These are phyloP conservation scores for Solanum chilense DNA, from an alignment of 257 asterid genomes.

Conservation along the genomic window DNA sequence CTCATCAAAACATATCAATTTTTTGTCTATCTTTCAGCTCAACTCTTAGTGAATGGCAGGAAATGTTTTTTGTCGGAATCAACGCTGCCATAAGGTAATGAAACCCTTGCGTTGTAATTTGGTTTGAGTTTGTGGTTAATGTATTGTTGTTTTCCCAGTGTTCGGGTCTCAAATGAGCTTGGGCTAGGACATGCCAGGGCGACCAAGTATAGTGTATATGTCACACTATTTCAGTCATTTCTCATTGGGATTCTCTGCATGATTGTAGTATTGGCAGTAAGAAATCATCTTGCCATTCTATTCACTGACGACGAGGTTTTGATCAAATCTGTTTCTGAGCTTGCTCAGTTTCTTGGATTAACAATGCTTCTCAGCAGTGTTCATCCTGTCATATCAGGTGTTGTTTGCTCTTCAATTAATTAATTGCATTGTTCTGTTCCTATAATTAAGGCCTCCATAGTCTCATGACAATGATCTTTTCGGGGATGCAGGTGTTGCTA, in stretches of 20 bases:
- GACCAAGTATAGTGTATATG: conserved; percentile 36
- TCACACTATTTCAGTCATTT: conserved; percentile 27
- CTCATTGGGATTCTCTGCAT: conserved; percentile 34
- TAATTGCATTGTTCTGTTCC: background rate
- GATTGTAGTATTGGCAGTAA: conserved; percentile 26
- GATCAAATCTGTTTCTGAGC: conserved; percentile 23
- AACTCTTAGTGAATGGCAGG: conserved; percentile 56
- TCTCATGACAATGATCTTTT: background rate
- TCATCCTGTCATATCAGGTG: conserved; percentile 59
- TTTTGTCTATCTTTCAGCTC: conserved; percentile 27
- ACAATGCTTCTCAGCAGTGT: conserved; percentile 47
- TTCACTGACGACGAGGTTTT: conserved; percentile 35
- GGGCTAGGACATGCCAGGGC: conserved; percentile 65
- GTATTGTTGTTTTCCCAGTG: conserved; percentile 12
- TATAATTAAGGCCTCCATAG: background rate
- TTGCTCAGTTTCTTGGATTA: conserved; percentile 31
- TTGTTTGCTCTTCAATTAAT: background rate
- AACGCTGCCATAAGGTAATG: conserved; percentile 73
- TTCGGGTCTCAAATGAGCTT: conserved; percentile 61
- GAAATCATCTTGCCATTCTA: conserved; percentile 39
- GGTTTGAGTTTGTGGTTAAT: background rate
- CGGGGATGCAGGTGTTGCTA: conserved; percentile 48
- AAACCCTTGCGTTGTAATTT: too few species aligned
- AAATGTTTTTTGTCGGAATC: conserved; percentile 75
- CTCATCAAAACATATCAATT: background rate